phyloP scores from a whole-genome alignment of 169 alveolate species.

The Fabrea salina region DNA sequence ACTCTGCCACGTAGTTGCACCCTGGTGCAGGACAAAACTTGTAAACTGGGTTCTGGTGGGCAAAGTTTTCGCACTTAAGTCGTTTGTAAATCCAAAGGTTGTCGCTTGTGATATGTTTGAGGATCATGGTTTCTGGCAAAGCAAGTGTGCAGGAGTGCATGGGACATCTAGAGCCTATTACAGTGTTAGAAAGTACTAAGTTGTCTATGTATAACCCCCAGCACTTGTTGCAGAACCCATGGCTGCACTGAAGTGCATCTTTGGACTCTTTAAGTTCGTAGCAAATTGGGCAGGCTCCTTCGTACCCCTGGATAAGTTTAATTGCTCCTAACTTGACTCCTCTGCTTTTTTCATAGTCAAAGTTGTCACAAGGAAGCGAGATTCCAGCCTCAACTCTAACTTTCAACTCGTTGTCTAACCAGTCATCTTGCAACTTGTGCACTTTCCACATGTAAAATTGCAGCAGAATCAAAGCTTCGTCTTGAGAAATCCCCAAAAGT shows the following conservation, averaged over 20 bases:
- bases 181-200: constrained; percentile 28
- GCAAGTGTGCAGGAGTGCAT: constrained; percentile 35
- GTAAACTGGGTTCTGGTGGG: constrained; percentile 45
- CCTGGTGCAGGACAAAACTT: constrained; percentile 67
- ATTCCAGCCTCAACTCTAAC: constrained; percentile 53
- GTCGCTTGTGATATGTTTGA: constrained; percentile 33
- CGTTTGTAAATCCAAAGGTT: constrained; percentile 32
- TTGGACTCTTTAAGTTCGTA: constrained; percentile 21
- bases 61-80: constrained; percentile 38
- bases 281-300: constrained; percentile 42
- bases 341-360: constrained; percentile 19
- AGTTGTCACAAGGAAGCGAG: not conserved
- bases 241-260: constrained; percentile 59
- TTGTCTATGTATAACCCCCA: constrained; percentile 29
- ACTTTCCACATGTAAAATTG: constrained; percentile 66
- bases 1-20: constrained; percentile 48
- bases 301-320: constrained; percentile 1
- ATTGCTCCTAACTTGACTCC: constrained; percentile 35
- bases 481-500: constrained; percentile 43
- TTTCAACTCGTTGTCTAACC: constrained; percentile 55
- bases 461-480: constrained; percentile 59
- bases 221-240: constrained; percentile 60
- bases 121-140: constrained; percentile 43
- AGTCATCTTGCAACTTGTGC: constrained; percentile 59
- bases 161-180: constrained; percentile 45